These are phyloP conservation scores for Alternaria metachromatica DNA, from an alignment of 2,329 filamentous ascomycete genomes.

Conservation along the genomic window DNA sequence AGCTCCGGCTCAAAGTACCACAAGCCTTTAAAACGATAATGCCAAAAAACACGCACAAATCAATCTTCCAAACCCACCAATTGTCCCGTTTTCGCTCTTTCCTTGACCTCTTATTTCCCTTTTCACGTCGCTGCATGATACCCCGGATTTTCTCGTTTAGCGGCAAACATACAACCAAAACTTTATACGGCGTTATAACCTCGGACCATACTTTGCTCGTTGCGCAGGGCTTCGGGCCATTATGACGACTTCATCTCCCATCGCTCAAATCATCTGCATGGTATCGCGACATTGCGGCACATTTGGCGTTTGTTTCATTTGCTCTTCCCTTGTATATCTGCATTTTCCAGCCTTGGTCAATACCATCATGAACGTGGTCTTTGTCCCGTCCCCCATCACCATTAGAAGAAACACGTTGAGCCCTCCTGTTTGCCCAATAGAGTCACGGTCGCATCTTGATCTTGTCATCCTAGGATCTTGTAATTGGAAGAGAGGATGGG, in stretches of 20 bases:
- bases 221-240: background rate
- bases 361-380: background rate
- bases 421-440: background rate
- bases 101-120: conserved; percentile 6
- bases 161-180: conserved; percentile 12
- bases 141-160: conserved; percentile 29
- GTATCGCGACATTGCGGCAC: conserved; percentile 7
- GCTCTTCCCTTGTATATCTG: conserved; percentile 2
- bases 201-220: background rate
- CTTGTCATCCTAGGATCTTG: conserved; percentile 5
- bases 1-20: conserved; percentile 27
- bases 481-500: background rate
- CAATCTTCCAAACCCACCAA: background rate
- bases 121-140: conserved; percentile 35
- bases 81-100: background rate
- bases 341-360: background rate
- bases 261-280: background rate
- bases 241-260: conserved; percentile 1
- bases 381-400: background rate
- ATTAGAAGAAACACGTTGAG: conserved; percentile 4
- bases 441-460: background rate
- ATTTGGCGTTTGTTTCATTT: conserved; percentile 6
- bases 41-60: background rate
- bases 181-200: conserved; percentile 10
- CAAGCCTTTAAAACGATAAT: conserved; percentile 23